Conservation (phyloP, 2,329 filamentous ascomycete genomes). For the Acephala macrosclerotiorum region DNA sequence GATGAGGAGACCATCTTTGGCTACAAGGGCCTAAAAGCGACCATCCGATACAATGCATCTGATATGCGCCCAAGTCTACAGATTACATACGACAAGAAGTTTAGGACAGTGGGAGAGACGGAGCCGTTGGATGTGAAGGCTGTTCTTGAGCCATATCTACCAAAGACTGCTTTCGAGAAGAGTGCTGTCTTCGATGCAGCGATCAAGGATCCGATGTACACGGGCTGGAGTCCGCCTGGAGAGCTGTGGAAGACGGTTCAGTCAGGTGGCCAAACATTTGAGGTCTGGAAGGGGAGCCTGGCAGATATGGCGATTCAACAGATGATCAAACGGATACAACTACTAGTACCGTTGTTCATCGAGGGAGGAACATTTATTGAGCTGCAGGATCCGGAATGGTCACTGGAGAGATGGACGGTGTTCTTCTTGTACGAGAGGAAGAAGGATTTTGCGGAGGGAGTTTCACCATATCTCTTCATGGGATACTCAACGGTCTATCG, state of each 20-base stretch:
- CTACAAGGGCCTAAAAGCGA: constrained; percentile 82
- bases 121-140: constrained; percentile 73
- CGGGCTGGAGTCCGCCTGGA: constrained; percentile 76
- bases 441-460: constrained; percentile 49
- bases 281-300: constrained; percentile 84
- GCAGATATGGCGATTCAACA: constrained; percentile 72
- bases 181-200: constrained; percentile 66
- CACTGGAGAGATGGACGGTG: constrained; percentile 85
- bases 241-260: constrained; percentile 70
- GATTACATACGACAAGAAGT: constrained; percentile 75
- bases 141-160: constrained; percentile 64
- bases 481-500: constrained; percentile 93
- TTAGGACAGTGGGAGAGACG: constrained; percentile 71
- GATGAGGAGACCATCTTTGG: constrained; percentile 93
- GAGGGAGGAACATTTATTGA: constrained; percentile 85
- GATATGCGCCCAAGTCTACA: constrained; percentile 82
- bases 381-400: constrained; percentile 75
- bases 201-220: constrained; percentile 52
- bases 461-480: constrained; percentile 77
- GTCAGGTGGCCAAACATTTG: constrained; percentile 69
- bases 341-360: constrained; percentile 86
- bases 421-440: constrained; percentile 83
- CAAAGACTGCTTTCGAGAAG: constrained; percentile 72
- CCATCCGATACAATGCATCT: constrained; percentile 69
- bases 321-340: constrained; percentile 81